phyloP scores from a whole-genome alignment of 257 asterid species.

The Solanum ossicruentum region DNA sequence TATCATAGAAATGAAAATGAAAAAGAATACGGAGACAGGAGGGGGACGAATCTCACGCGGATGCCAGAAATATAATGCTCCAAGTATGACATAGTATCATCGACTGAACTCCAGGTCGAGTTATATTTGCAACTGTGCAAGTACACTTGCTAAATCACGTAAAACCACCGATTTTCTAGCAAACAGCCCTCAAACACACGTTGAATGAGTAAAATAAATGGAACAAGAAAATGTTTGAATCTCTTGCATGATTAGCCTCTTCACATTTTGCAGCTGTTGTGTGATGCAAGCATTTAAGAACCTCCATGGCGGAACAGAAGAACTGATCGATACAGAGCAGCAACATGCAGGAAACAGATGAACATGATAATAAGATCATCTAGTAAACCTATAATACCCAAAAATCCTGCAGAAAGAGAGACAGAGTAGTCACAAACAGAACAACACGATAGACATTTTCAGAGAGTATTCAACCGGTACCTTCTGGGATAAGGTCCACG shows the following conservation, averaged over 20 bases:
- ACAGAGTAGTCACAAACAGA: background rate
- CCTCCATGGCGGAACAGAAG: conserved; percentile 79
- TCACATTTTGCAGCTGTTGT: background rate
- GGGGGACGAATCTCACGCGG: background rate
- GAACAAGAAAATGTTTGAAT: background rate
- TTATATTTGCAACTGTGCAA: background rate
- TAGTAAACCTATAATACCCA: conserved; percentile 69
- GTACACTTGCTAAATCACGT: background rate
- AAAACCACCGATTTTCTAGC: background rate
- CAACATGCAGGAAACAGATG: conserved; percentile 73
- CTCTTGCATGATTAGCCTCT: background rate
- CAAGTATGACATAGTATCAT: background rate
- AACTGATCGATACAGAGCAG: conserved; percentile 87
- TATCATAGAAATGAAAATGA: background rate
- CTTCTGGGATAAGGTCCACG: conserved; percentile 39
- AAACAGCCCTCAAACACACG: background rate
- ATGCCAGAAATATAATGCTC: background rate
- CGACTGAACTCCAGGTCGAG: background rate
- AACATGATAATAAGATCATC: conserved; percentile 68
- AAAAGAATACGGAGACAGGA: background rate
- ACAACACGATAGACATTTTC: background rate
- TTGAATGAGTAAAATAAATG: background rate
- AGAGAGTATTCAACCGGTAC: conserved; percentile 10
- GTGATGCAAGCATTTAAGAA: conserved; percentile 4
- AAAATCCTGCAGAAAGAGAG: conserved; percentile 27